Evolutionary conservation across 768 basidiomycete genomes (phyloP), one percentile per base, ranked within the genome.

Genomic region (Lentinula guzmanii): DNA sequence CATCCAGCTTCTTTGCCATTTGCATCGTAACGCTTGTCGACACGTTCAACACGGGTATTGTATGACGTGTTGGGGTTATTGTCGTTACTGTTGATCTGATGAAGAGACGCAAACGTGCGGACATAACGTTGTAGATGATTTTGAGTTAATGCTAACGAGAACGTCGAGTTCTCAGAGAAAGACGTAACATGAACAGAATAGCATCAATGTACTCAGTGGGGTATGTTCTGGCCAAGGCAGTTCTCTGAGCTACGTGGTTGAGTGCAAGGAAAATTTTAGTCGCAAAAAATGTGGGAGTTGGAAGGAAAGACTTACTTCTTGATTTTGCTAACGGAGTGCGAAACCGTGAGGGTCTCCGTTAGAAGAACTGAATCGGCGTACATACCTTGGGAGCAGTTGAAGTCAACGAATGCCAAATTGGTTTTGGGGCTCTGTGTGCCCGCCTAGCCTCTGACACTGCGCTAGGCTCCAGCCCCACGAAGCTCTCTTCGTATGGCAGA

Each of bases 31-130:
- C 70, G 65, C 61, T 82, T 82, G 61, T 80, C 74, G 34, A 77
- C 69, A 11, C 67, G 68, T 59, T 83, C 80, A 6, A 83, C 79
- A 9, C 81, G 77, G 0, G 81, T 82, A 66, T 79, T 78, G 68
- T 77, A 82, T 2, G 74, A 73, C 1, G 74, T 61, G 24, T 73
- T 66, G 0, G 72, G 70, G 58, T 74, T 79, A 7, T 69, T 67
- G 55, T 81, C 80, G 57, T 82, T 75, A 61, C 70, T 73, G 65
- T 79, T 79, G 21, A 80, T 61, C 16, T 74, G 72, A 35, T 75
- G 75, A 65, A 70, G 75, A 1, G 76, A 76, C 5, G 77, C 76
- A 58, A 78, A 82, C 1, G 74, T 68, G 18, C 75, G 76, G 8
- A 81, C 60, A 62, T 82, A 78, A 45, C 72, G 68, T 59, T 70